Percentiles rank a stretch among this genome's conserved stretches.
These are phyloP conservation scores for Neotropicomus parvogracilis DNA, from an alignment of 1,284 basidiomycete genomes.

Conservation along the genomic window DNA sequence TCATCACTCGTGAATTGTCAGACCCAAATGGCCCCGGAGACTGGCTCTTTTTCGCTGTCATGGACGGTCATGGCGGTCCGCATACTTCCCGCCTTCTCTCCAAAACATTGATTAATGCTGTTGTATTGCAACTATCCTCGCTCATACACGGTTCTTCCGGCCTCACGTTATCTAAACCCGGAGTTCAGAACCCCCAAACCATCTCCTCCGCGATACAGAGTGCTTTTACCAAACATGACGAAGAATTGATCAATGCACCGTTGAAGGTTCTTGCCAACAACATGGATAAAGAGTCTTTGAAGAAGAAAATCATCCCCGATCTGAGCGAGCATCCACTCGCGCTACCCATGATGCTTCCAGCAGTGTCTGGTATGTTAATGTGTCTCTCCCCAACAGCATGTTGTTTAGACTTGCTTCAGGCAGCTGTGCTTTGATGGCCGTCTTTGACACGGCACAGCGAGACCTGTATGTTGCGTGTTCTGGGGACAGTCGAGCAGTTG, in stretches of 20 bases:
- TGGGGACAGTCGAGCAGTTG: conserved; percentile 94
- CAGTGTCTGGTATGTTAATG: conserved; percentile 55
- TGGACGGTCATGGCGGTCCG: conserved; percentile 86
- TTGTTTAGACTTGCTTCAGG: conserved; percentile 43
- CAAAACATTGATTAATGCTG: conserved; percentile 82
- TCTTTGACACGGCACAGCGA: conserved; percentile 79
- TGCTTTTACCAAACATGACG: conserved; percentile 78
- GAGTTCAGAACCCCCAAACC: conserved; percentile 50
- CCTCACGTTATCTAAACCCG: conserved; percentile 34
- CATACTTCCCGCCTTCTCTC: conserved; percentile 86
- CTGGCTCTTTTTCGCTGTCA: conserved; percentile 80
- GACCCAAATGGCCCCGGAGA: conserved; percentile 62
- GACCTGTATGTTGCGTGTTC: conserved; percentile 89
- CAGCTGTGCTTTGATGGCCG: conserved; percentile 82
- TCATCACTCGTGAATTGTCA: conserved; percentile 61
- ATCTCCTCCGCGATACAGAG: conserved; percentile 71
- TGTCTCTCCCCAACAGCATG: neutral
- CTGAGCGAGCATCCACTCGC: conserved; percentile 69
- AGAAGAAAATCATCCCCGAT: conserved; percentile 57
- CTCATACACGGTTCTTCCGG: conserved; percentile 42
- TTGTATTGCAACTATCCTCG: conserved; percentile 72
- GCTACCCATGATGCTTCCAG: conserved; percentile 71
- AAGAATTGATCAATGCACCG: conserved; percentile 75
- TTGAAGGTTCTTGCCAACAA: conserved; percentile 65
- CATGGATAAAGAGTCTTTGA: conserved; percentile 47